Base-by-base conservation (phyloP, 441 rosid species). In the Populus hybrid region DNA sequence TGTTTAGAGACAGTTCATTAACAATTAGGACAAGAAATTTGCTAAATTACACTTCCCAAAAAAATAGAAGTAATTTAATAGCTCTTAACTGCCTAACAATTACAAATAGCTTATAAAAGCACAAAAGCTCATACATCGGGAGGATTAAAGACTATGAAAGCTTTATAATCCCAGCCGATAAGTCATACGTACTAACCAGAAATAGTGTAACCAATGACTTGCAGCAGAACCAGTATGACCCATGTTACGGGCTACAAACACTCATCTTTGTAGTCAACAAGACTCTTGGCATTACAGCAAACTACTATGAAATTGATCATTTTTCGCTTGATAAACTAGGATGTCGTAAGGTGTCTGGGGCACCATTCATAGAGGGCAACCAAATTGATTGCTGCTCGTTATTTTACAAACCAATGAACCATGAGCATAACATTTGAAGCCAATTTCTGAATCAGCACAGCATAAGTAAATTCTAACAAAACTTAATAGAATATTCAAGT, bases 341-440 rank as follows among this genome's bases (percentile, higher is more conserved):
- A 76, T 30, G 68, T 42, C 46, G 14, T 18, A 32, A 53, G 61
- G 19, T 40, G 46, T 24, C 24, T 6, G 11, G 28, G 59, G 7
- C 32, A 30, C 32, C 7, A 69, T 74, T 19, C 38, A 59, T 36
- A 19, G 19, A 53, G 61, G 61, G 57, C n/a, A 76, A 16, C 24
- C 38, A 53, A 67, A 40, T 16, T 21, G 59, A 57, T 18, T 32
- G 68, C 46, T 46, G 14, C 19, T 23, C 3, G 3, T 57, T 11
- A 71, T 12, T 64, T 50, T 24, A 40, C 72, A 72, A 72, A 21
- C n/a, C 34, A 59, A 32, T 19, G 38, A 32, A 59, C 42, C 6
- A 72, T 72, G 46, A 72, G 50, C 26, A 35, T 19, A 26, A 53
- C n/a, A 53, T 53, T 50, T 53, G 61, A 72, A 36, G 75, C 40